Base-by-base conservation (phyloP, 495 filamentous ascomycete genomes). In the Immersiella caudata region DNA sequence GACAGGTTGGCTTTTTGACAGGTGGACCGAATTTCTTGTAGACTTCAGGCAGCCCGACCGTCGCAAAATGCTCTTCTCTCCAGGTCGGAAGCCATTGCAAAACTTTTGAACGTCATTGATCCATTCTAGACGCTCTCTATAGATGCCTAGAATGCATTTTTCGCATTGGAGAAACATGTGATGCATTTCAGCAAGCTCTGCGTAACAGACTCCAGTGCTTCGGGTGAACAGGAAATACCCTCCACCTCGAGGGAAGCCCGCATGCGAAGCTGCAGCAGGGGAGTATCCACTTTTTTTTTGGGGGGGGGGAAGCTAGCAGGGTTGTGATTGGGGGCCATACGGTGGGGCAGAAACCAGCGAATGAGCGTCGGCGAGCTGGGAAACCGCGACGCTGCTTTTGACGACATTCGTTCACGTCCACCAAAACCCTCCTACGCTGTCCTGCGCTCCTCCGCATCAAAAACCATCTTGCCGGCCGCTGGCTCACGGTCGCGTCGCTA, bases 401-500 rank as follows among this genome's bases (percentile, higher is more conserved):
- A 33, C 29, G 29, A 33, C 29, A 33, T 33, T 4, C 29, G 40
- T 57, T 76, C 74, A 76, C 74, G 71, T 76, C 74, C 65, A 75
- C 67, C 51, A 57, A 64, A 70, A 62, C 67, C 11, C 67, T 14
- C 54, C 36, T 6, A 69, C 51, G 54, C 35, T 29, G 63, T 75
- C 68, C 74, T 71, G 40, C 69, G 69, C 68, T 68, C 63, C 70
- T 68, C 61, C 55, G 60, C 72, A 69, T 71, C 71, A 68, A 67
- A 62, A 24, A 61, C 27, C 54, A 27, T 57, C 27, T 59, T 21
- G 29, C 51, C 66, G 64, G 57, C 68, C 54, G 57, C 49, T 56
- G 63, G 71, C 69, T 68, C 67, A 54, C 50, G 51, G 71, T 67
- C 71, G 68, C 71, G 63, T 70, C 66, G 35, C 60, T 18, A 52